These are phyloP conservation scores for Fusarium chaquense DNA, from an alignment of 2,329 filamentous ascomycete species.

Conservation along the genomic window DNA sequence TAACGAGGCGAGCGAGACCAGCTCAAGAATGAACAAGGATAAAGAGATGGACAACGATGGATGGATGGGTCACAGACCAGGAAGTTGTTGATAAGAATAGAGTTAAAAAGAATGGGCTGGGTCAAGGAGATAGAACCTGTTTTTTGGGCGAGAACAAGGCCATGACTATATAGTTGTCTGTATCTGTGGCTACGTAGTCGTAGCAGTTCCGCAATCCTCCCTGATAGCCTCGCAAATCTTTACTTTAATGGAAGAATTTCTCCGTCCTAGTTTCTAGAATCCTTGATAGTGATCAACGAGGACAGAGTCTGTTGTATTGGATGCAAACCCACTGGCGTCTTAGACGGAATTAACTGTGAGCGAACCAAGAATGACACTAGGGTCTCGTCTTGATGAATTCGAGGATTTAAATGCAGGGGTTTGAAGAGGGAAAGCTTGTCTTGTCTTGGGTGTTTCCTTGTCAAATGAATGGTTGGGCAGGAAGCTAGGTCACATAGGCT, in stretches of 20 bases:
- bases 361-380: constrained; percentile 13
- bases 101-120: constrained; percentile 16
- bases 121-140: constrained; percentile 15
- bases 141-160: constrained; percentile 10
- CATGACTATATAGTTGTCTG: constrained; percentile 15
- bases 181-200: constrained; percentile 7
- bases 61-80: constrained; percentile 38
- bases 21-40: constrained; percentile 33
- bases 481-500: background rate
- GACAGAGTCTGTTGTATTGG: background rate
- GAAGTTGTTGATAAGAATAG: constrained; percentile 25
- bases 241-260: constrained; percentile 11
- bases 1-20: constrained; percentile 30
- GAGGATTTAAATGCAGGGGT: constrained; percentile 2
- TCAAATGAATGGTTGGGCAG: constrained; percentile 12
- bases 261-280: constrained; percentile 6
- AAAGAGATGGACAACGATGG: background rate
- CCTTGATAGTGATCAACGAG: constrained; percentile 17
- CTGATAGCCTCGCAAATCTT: constrained; percentile 31
- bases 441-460: constrained; percentile 25
- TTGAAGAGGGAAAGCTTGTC: constrained; percentile 23
- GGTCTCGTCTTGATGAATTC: constrained; percentile 28
- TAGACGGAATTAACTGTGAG: background rate
- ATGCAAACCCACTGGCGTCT: background rate
- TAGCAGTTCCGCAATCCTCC: constrained; percentile 5